Conservation (phyloP, 352 stramenopile species). For the Phytophthora rubi region DNA sequence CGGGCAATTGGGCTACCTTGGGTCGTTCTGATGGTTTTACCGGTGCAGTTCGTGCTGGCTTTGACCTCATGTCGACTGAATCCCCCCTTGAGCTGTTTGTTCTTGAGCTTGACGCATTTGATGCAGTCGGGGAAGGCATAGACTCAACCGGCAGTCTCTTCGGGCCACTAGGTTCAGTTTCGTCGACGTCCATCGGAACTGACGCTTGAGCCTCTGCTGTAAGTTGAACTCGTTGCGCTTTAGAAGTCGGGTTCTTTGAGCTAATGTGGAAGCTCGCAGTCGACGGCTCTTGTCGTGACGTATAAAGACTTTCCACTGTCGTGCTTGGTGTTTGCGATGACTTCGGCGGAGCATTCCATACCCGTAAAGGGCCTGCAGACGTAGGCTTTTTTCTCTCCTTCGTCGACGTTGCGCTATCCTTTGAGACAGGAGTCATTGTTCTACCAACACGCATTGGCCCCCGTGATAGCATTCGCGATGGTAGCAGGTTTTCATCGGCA, state of each 20-base stretch:
- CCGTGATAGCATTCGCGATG: constrained; percentile 49
- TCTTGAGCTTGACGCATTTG: constrained; percentile 35
- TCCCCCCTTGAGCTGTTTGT: constrained; percentile 29
- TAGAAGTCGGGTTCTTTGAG: constrained; percentile 26
- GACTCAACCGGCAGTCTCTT: constrained; percentile 18
- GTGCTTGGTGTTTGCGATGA: constrained; percentile 22
- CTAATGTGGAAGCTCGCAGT: constrained; percentile 45
- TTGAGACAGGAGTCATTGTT: constrained; percentile 27
- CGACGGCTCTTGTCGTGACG: constrained; percentile 36
- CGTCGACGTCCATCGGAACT: constrained; percentile 26
- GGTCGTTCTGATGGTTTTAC: constrained; percentile 25
- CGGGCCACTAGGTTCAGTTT: constrained; percentile 19
- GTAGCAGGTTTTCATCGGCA: constrained; percentile 10
- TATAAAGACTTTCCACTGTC: constrained; percentile 39
- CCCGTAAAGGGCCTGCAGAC: constrained; percentile 42
- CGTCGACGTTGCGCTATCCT: constrained; percentile 22
- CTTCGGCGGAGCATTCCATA: constrained; percentile 40
- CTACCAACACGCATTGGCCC: constrained; percentile 48
- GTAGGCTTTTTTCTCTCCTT: constrained; percentile 35
- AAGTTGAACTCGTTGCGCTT: constrained; percentile 51
- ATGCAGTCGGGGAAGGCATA: constrained; percentile 32
- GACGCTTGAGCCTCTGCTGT: constrained; percentile 24
- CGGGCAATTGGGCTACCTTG: constrained; percentile 10
- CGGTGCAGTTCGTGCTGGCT: constrained; percentile 5
- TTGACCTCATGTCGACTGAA: constrained; percentile 20